Base-by-base conservation (phyloP, 1,284 basidiomycete genomes). In the Marasmius sp. region DNA sequence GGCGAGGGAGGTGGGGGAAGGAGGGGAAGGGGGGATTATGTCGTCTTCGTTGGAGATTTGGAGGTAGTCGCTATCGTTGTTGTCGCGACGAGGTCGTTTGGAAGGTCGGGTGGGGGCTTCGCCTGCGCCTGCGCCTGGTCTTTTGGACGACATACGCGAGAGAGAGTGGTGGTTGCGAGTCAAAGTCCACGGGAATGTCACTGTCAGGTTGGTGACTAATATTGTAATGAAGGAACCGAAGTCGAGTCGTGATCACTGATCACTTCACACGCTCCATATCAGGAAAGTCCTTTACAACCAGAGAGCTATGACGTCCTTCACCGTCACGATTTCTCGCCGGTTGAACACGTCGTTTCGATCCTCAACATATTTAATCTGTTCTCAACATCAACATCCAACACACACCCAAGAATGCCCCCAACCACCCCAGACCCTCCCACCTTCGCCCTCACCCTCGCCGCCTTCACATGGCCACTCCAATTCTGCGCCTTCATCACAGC, bases 401-500 rank as follows among this genome's bases (percentile, higher is more conserved):
- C 61, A 43, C 48, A 6, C 18, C 27, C 12, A 49, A 49, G 5
- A n/a, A 49, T 49, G 48, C 48, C 48, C 11, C 48, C 48, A 4
- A 49, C 48, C 6, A 6, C 48, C 3, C 4, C 14, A 4, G 10
- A 11, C 18, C 18, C 12, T 74, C 2, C 75, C 48, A 22, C 55
- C 18, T n/a, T 55, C n/a, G n/a, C n/a, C 18, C 27, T 55, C n/a
- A 47, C n/a, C n/a, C 45, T 47, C 27, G n/a, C 77, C 10, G 70
- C 79, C 4, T 77, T 85, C 47, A 72, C 77, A 49, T 91, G 87
- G 85, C 89, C 89, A 18, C 75, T 83, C 52, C 82, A 86, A 67
- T 82, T 91, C 68, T 89, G 86, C 66, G 60, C 81, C 0, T 79
- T 79, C 45, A 73, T 75, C 0, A 85, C 85, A 0, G 63, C 72